These are phyloP conservation scores for Phallus indusiatus DNA, from an alignment of 768 basidiomycete species.

Conservation along the genomic window DNA sequence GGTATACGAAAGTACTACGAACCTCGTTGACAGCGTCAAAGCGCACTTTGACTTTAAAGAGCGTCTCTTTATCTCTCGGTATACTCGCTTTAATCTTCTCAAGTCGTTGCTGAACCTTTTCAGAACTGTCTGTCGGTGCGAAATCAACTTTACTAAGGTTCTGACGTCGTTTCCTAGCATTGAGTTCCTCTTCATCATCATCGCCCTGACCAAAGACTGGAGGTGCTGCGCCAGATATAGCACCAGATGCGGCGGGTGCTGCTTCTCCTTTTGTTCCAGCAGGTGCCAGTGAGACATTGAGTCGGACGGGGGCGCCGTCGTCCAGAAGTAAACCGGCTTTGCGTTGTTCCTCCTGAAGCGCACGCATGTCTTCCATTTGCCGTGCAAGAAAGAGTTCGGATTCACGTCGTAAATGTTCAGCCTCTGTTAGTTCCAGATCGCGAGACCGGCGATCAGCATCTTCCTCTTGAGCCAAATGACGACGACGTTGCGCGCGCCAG, in stretches of 20 bases:
- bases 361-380: slow-evolving; percentile 95
- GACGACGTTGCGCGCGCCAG: slow-evolving; percentile 73
- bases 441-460: slow-evolving; percentile 79
- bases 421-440: slow-evolving; percentile 74
- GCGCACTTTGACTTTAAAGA: slow-evolving; percentile 79
- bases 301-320: slow-evolving; percentile 82
- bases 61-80: slow-evolving; percentile 63
- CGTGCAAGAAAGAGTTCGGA: slow-evolving; percentile 89
- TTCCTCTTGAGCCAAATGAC: slow-evolving; percentile 68
- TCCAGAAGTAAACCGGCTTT: slow-evolving; percentile 86
- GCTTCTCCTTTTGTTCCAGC: slow-evolving; percentile 18
- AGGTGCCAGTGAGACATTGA: slow-evolving; percentile 65
- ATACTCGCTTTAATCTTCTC: slow-evolving; percentile 69
- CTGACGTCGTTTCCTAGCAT: slow-evolving; percentile 68
- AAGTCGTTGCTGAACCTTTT: slow-evolving; percentile 70
- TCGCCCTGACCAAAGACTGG: slow-evolving; percentile 72
- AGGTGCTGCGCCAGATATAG: slow-evolving; percentile 34
- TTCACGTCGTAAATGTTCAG: slow-evolving; percentile 78
- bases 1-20: slow-evolving; percentile 23
- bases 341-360: slow-evolving; percentile 81
- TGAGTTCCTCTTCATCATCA: slow-evolving; percentile 73
- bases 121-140: slow-evolving; percentile 68
- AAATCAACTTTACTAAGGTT: slow-evolving; percentile 89
- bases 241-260: slow-evolving; percentile 29
- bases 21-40: slow-evolving; percentile 92